phyloP scores from a whole-genome alignment of 2,329 filamentous ascomycete genomes.

The Cladosporium sp. region DNA sequence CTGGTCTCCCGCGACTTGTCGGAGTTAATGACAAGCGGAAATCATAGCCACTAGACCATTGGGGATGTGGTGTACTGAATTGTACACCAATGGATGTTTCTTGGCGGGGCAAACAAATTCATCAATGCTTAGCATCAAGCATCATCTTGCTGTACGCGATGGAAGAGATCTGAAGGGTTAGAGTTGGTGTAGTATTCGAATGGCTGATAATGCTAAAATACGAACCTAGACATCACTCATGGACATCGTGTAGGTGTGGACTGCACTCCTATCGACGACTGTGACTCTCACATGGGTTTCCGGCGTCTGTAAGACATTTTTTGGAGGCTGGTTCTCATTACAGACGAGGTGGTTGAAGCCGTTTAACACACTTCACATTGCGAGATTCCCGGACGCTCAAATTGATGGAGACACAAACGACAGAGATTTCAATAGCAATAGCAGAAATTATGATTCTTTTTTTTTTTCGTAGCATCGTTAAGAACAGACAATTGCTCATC shows the following conservation, averaged over 20 bases:
- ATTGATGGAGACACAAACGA: background rate
- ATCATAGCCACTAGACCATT: constrained; percentile 40
- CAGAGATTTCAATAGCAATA: background rate
- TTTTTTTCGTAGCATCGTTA: background rate
- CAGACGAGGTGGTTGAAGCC: background rate
- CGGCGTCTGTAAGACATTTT: too few relatives aligned
- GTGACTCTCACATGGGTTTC: too few relatives aligned
- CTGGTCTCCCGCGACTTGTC: constrained; percentile 14
- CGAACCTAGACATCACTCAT: too few relatives aligned
- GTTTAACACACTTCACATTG: background rate
- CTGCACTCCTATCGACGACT: too few relatives aligned
- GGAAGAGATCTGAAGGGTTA: background rate
- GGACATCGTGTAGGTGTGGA: too few relatives aligned
- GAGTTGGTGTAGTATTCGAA: background rate
- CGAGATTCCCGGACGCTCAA: too few relatives aligned
- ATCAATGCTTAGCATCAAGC: too few relatives aligned
- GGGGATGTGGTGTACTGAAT: constrained; percentile 20
- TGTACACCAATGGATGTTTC: constrained; percentile 4
- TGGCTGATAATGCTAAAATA: too few relatives aligned
- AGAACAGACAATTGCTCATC: background rate
- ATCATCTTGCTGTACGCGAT: too few relatives aligned
- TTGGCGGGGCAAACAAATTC: background rate
- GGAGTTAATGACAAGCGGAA: constrained; percentile 36
- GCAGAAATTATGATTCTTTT: background rate
- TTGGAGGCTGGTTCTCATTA: background rate